A percentile compares a stretch with the other conserved stretches of the same genome.
Evolutionary conservation across 805 yeast genomes (phyloP).

Genomic region (Candida lessepsii): DNA sequence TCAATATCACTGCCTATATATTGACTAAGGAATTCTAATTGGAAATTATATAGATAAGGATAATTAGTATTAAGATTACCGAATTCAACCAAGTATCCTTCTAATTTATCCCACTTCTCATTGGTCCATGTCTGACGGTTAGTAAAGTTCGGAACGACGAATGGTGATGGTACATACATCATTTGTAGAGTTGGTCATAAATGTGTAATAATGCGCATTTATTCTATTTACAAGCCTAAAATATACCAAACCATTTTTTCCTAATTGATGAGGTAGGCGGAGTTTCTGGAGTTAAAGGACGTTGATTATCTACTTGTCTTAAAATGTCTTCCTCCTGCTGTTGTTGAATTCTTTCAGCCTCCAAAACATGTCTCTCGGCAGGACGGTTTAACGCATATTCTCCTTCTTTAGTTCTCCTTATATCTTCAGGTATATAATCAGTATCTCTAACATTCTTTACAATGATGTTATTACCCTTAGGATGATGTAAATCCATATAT

Average conservation of each 20-base stretch:
- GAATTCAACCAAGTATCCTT: constrained; percentile 14
- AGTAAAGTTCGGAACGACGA: no score
- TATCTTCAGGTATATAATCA: constrained; percentile 41
- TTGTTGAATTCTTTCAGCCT: constrained; percentile 70
- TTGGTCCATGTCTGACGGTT: constrained; percentile 6
- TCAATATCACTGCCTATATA: constrained; percentile 12
- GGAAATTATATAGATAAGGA: constrained; percentile 14
- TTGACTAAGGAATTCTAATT: constrained; percentile 13
- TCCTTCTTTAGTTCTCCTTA: constrained; percentile 44
- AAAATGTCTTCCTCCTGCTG: constrained; percentile 56
- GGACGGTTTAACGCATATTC: constrained; percentile 62
- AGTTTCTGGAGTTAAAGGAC: background rate
- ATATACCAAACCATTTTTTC: constrained; percentile 8
- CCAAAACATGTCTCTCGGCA: constrained; percentile 66
- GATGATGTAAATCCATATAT: constrained; percentile 56
- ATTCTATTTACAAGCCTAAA: constrained; percentile 9
- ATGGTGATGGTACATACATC: background rate
- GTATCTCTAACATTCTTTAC: constrained; percentile 45
- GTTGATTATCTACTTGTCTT: constrained; percentile 17
- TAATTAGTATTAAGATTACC: constrained; percentile 13
- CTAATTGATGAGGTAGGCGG: background rate
- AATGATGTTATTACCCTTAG: constrained; percentile 38
- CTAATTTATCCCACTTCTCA: constrained; percentile 14
- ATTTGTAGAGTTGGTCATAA: constrained; percentile 1
- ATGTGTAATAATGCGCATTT: constrained; percentile 7